Evolutionary conservation across 306 rosid species (phyloP).

Genomic region (Cucurbita moschata): DNA sequence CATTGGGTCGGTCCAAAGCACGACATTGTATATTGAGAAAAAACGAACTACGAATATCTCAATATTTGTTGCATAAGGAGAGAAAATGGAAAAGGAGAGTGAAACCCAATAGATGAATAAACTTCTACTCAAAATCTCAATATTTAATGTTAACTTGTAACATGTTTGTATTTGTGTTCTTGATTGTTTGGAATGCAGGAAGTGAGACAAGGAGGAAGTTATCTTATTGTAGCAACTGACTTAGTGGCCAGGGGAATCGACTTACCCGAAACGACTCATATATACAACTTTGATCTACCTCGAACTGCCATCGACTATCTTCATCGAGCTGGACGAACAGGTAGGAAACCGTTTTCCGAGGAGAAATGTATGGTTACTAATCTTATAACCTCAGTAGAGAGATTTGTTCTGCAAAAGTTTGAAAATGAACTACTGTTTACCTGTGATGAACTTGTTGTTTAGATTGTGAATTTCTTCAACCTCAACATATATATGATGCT

Average conservation of each 20-base stretch:
- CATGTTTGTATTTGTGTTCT: conserved; percentile 5
- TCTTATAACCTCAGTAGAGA: conserved; percentile 50
- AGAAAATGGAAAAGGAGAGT: too few species aligned
- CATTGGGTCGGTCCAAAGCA: background rate
- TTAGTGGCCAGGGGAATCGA: conserved; percentile 90
- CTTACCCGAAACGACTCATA: conserved; percentile 79
- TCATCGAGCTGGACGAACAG: conserved; percentile 92
- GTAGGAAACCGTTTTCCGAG: conserved; percentile 50
- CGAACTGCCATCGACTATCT: conserved; percentile 68
- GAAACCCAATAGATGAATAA: too few species aligned
- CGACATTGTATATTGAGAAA: background rate
- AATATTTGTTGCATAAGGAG: too few species aligned
- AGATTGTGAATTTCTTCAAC: background rate
- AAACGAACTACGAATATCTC: too few species aligned
- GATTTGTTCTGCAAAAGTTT: conserved; percentile 64
- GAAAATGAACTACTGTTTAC: conserved; percentile 35
- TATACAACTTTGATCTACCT: conserved; percentile 80
- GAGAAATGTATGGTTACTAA: conserved; percentile 44
- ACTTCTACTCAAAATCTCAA: too few species aligned
- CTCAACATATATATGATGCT: background rate
- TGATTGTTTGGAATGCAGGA: conserved; percentile 32
- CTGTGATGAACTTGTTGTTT: conserved; percentile 43
- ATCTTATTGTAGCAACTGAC: conserved; percentile 81
- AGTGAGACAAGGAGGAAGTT: conserved; percentile 57
- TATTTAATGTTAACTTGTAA: background rate